phyloP scores from a whole-genome alignment of 768 basidiomycete genomes.

The Trichaptum fuscoviolaceum region DNA sequence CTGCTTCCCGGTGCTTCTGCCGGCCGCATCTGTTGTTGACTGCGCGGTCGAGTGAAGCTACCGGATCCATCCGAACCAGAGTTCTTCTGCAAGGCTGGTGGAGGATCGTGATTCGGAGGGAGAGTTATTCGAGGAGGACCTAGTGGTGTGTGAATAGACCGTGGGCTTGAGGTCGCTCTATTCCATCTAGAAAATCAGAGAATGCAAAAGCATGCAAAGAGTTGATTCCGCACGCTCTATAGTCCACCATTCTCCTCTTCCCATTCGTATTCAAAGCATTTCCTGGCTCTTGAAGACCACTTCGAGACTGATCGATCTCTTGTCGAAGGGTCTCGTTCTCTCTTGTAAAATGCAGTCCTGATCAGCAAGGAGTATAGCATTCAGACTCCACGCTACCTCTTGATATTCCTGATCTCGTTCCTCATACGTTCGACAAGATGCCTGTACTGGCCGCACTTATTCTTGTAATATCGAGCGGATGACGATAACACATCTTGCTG shows the following conservation, averaged over 20 bases:
- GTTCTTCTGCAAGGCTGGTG: slow-evolving; percentile 31
- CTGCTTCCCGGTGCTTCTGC: slow-evolving; percentile 43
- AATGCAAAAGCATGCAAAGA: slow-evolving; percentile 8
- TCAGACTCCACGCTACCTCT: slow-evolving; percentile 6
- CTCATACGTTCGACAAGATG: slow-evolving; percentile 47
- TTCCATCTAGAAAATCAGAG: not conserved
- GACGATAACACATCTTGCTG: slow-evolving; percentile 72
- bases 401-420: slow-evolving; percentile 17
- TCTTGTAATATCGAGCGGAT: slow-evolving; percentile 60
- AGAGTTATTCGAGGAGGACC: slow-evolving; percentile 66
- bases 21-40: not conserved
- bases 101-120: slow-evolving; percentile 52
- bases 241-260: slow-evolving; percentile 54
- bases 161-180: slow-evolving; percentile 52
- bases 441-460: slow-evolving; percentile 52
- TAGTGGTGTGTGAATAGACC: slow-evolving; percentile 46
- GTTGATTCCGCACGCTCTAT: slow-evolving; percentile 17
- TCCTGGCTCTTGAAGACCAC: slow-evolving; percentile 29
- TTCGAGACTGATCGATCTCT: slow-evolving; percentile 47
- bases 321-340: slow-evolving; percentile 40
- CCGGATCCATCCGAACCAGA: slow-evolving; percentile 9
- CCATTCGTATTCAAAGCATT: slow-evolving; percentile 48
- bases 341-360: slow-evolving; percentile 28
- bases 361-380: slow-evolving; percentile 7
- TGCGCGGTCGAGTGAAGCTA: not conserved